Evolutionary conservation across 495 filamentous ascomycete genomes (phyloP), one percentile per base, ranked within the genome.

Genomic region (Penicillium daleae): DNA sequence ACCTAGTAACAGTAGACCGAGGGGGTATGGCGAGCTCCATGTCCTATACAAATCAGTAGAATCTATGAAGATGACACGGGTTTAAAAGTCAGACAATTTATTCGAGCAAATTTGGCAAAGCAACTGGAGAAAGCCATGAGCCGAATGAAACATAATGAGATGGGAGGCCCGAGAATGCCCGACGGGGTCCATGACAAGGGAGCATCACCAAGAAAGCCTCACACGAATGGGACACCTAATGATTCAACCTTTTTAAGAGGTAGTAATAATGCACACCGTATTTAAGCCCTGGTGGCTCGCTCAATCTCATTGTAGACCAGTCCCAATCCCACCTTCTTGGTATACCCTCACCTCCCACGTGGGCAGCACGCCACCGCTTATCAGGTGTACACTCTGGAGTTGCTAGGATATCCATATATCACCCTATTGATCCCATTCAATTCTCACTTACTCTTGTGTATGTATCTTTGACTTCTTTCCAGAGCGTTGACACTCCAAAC

Each of bases 151-250:
- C 2, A n/a, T 21, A 12, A 35, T 26, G 15, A 8, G 6, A 54
- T 54, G 51, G 51, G 51, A 54, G 51, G 51, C 51, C 51, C 51
- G 51, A 54, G 51, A 35, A 5, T 33, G 29, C 29, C 51, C 27
- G 29, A 46, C n/a, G 29, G 17, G 51, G 33, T 17, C n/a, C 24
- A 35, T 32, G 51, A 35, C 9, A 13, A 35, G 12, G 6, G n/a
- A 22, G 10, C 15, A 54, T 13, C 51, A 35, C 15, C 3, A 10
- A 26, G n/a, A 19, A 48, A 48, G 44, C 44, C 21, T 48, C 44
- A 22, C 12, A 5, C 21, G 46, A 54, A 54, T 12, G n/a, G 51
- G 31, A n/a, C 48, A 51, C 48, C 22, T 31, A 7, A 27, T n/a
- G 13, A 2, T 33, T 4, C 4, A 15, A 54, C 33, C 29, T 12